Evolutionary conservation across 768 basidiomycete species (phyloP).

Genomic region (Kwoniella bestiolae): DNA sequence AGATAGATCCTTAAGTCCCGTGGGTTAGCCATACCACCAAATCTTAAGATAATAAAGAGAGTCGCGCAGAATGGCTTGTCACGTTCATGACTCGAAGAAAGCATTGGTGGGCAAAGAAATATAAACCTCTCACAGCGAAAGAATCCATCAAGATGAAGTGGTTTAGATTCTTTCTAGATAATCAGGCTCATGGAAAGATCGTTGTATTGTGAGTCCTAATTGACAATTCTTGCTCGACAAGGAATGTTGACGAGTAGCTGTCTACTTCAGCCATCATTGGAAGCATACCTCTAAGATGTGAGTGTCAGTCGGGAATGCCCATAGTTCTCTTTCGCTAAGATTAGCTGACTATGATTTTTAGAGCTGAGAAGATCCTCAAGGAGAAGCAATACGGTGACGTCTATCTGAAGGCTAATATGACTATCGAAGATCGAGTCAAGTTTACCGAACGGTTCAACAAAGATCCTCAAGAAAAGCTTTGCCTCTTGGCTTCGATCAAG

Average conservation of each 20-base stretch:
- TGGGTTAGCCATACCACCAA: background rate
- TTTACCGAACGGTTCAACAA: background rate
- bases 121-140: background rate
- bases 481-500: constrained; percentile 6
- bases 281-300: constrained; percentile 1
- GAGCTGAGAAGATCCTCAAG: background rate
- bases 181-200: background rate
- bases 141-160: constrained; percentile 15
- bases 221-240: too few species aligned
- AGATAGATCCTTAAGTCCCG: background rate
- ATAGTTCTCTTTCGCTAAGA: background rate
- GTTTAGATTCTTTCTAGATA: constrained; percentile 5
- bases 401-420: background rate
- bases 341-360: background rate
- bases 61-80: background rate
- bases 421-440: background rate
- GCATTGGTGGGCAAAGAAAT: background rate
- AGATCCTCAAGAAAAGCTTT: background rate
- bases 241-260: background rate
- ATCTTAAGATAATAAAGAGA: background rate
- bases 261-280: background rate
- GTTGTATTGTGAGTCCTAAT: constrained; percentile 13
- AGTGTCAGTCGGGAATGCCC: background rate
- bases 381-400: background rate
- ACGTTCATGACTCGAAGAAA: background rate